phyloP scores from a whole-genome alignment of 2,329 filamentous ascomycete species.

The Cercospora sojina region DNA sequence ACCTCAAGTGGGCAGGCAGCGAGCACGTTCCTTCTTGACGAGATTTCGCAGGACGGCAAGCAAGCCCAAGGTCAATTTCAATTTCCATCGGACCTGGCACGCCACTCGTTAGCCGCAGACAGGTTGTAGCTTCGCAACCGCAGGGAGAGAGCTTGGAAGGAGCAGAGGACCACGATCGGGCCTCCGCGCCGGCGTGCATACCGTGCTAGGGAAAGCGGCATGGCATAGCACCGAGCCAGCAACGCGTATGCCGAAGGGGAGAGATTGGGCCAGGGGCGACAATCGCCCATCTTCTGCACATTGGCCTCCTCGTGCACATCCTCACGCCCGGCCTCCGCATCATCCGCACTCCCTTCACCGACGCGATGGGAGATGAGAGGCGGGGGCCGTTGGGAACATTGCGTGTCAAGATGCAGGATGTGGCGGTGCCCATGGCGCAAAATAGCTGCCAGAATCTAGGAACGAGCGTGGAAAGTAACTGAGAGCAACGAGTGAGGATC shows the following conservation, averaged over 20 bases:
- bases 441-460: background rate
- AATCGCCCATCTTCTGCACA: background rate
- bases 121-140: background rate
- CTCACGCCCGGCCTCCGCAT: background rate
- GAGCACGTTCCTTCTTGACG: background rate
- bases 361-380: background rate
- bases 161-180: background rate
- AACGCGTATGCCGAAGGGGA: background rate
- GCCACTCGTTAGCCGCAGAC: background rate
- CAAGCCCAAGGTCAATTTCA: background rate
- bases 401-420: constrained; percentile 13
- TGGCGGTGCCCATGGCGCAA: background rate
- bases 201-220: constrained; percentile 6
- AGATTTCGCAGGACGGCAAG: background rate
- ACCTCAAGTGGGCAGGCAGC: background rate
- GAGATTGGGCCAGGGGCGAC: background rate
- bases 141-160: background rate
- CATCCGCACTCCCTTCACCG: background rate
- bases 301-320: background rate
- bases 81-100: background rate
- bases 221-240: background rate
- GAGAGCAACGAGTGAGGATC: background rate
- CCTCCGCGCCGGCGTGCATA: background rate
- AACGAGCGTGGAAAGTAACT: background rate
- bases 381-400: background rate